phyloP scores from a whole-genome alignment of 2,329 filamentous ascomycete species.

The Passalora sequoiae region DNA sequence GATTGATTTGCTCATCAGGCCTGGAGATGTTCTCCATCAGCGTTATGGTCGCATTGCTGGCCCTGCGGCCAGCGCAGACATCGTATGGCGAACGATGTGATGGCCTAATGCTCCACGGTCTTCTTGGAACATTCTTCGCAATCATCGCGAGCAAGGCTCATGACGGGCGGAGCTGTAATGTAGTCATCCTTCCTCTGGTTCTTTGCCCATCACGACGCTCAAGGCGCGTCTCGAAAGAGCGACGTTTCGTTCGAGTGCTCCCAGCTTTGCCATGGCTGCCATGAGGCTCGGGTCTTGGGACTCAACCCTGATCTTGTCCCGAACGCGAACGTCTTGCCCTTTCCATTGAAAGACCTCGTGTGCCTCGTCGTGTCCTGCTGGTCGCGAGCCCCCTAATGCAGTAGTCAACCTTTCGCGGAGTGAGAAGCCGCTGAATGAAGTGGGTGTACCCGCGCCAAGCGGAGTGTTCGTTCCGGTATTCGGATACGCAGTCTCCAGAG shows the following conservation, averaged over 20 bases:
- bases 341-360: constrained; percentile 68
- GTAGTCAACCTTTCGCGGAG: constrained; percentile 52
- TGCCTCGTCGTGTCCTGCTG: constrained; percentile 56
- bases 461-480: constrained; percentile 34
- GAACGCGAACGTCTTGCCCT: constrained; percentile 71
- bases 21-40: constrained; percentile 1
- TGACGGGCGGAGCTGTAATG: too few relatives aligned
- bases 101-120: not conserved
- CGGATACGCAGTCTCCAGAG: constrained; percentile 52
- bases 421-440: constrained; percentile 51
- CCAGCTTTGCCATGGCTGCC: constrained; percentile 75
- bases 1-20: too few relatives aligned
- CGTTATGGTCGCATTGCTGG: not conserved
- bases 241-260: constrained; percentile 69
- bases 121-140: not conserved
- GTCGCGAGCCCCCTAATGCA: constrained; percentile 40
- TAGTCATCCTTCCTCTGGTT: constrained; percentile 35
- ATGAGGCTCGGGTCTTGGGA: constrained; percentile 83
- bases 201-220: constrained; percentile 69
- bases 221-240: constrained; percentile 65
- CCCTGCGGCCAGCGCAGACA: not conserved
- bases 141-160: not conserved
- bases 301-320: constrained; percentile 84
- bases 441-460: constrained; percentile 13
- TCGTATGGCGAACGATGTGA: not conserved